Evolutionary conservation across 805 yeast genomes (phyloP).

Genomic region (Blastobotrys chiropterorum): DNA sequence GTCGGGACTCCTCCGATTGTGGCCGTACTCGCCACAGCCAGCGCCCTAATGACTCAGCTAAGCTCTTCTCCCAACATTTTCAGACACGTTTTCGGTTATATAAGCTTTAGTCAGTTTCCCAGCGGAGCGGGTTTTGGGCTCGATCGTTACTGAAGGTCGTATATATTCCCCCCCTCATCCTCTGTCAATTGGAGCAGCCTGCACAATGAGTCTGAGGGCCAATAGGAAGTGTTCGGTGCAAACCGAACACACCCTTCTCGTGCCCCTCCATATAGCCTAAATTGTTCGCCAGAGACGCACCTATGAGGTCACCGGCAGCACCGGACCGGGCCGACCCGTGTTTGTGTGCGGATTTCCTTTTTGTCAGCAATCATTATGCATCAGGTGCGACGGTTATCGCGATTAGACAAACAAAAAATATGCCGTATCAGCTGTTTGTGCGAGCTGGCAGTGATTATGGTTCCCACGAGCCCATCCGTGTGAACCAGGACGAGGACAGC

Average conservation of each 20-base stretch:
- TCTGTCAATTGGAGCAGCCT: too few relatives aligned
- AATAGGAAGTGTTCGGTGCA: too few relatives aligned
- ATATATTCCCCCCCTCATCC: too few relatives aligned
- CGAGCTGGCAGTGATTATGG: slow-evolving; percentile 17
- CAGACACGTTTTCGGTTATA: background rate
- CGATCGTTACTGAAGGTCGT: too few relatives aligned
- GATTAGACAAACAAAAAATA: background rate
- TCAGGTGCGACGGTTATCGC: background rate
- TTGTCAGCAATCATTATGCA: too few relatives aligned
- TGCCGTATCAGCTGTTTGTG: slow-evolving; percentile 13
- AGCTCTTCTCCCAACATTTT: background rate
- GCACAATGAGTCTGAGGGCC: too few relatives aligned
- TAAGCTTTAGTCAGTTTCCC: background rate
- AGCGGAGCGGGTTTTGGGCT: too few relatives aligned
- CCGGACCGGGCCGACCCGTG: background rate
- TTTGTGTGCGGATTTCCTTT: background rate
- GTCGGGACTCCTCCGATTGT: background rate
- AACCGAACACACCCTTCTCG: too few relatives aligned
- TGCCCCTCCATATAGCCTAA: background rate
- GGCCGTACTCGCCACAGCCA: background rate
- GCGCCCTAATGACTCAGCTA: background rate
- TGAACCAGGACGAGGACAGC: slow-evolving; percentile 40
- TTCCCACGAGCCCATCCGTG: slow-evolving; percentile 12
- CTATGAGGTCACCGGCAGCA: background rate
- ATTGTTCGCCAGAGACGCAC: background rate